Evolutionary conservation across 108 stramenopile genomes (phyloP).

Genomic region (Aurantiochytrium sp.): DNA sequence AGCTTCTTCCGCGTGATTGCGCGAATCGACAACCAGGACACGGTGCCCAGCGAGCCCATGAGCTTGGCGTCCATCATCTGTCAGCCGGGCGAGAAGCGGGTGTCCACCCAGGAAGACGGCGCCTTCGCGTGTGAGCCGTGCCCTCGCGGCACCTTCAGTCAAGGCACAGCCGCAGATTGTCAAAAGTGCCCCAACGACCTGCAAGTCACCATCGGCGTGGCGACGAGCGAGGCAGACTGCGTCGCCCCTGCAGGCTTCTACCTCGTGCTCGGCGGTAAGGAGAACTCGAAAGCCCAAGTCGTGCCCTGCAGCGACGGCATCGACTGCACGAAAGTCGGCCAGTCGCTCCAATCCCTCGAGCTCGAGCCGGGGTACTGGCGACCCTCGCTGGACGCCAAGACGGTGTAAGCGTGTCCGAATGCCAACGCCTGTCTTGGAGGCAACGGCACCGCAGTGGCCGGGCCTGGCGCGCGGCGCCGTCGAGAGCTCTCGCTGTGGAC

Average conservation of each 20-base stretch:
- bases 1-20: not conserved
- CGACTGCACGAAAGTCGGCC: not conserved
- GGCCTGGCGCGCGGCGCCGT: not conserved
- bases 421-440: not conserved
- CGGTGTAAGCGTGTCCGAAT: not conserved
- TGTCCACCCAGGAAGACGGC: not conserved
- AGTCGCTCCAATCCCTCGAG: not conserved
- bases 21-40: not conserved
- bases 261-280: not conserved
- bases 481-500: not conserved
- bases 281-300: not conserved
- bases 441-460: not conserved
- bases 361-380: not conserved
- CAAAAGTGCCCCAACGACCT: not conserved
- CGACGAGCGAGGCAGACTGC: not conserved
- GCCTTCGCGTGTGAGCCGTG: not conserved
- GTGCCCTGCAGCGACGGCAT: not conserved
- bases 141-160: not conserved
- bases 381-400: not conserved
- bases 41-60: not conserved
- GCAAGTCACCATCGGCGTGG: not conserved
- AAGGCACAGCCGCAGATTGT: not conserved
- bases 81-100: not conserved
- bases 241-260: not conserved
- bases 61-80: not conserved